Base-by-base conservation (phyloP, 2,329 filamentous ascomycete genomes). In the Penicillium hordei region DNA sequence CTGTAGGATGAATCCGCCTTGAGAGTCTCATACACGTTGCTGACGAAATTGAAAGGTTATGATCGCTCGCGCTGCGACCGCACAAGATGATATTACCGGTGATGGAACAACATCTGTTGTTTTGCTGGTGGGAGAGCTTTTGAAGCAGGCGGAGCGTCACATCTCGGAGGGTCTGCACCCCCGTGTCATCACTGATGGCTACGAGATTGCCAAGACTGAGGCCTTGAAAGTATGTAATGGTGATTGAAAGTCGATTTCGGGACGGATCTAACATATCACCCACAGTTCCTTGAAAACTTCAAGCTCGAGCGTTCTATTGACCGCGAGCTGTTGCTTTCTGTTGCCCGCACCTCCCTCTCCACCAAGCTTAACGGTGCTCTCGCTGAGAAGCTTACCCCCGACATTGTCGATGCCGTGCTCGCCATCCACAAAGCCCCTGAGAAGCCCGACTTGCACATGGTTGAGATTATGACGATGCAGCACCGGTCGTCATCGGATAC, bases 391-490 rank as follows among this genome's bases (percentile, higher is more conserved):
- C 87, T 99, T 61, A 97, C 93, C 0, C 92, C 94, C 57, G 90
- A 91, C 69, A 96, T 99, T 70, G 94, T 97, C 71, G 94, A 99
- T 74, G 90, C 94, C 59, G 94, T 99, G 48, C 87, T 99, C 57
- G 86, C 94, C 64, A 99, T 99, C 75, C 93, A 97, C 81, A 85
- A 92, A 75, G 82, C 90, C 19, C 91, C 91, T 27, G 87, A 86
- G 62, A 97, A 97, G 81, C 95, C 95, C 56, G 94, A 99, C 78
- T 79, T 99, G 71, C 93, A 97, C 82, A 99, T 99, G 94, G 85
- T 99, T 66, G 94, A 99, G 79, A 97, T 99, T 70, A 99, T 99
- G 94, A 97, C 96, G 76, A 97, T 99, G 93, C 94, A 99, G 81
- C 94, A 99, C 81, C 90, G 93, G 68, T 92, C 91, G 52, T 93